These are phyloP conservation scores for Tulasnella sp. DNA, from an alignment of 768 basidiomycete genomes.

Conservation along the genomic window DNA sequence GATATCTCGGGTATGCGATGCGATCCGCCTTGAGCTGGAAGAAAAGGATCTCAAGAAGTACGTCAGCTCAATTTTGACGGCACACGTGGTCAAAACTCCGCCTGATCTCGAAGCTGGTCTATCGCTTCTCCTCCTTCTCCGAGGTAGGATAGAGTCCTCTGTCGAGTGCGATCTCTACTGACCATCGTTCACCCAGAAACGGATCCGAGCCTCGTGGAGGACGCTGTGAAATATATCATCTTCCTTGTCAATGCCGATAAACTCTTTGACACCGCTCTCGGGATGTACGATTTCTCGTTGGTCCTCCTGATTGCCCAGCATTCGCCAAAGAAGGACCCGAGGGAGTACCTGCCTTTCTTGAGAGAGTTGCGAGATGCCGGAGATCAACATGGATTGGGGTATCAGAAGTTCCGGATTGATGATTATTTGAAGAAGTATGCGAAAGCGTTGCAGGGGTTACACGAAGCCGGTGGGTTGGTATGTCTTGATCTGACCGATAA, in stretches of 20 bases:
- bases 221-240: constrained; percentile 96
- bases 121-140: constrained; percentile 55
- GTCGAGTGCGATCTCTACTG: background rate
- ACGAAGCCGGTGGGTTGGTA: constrained; percentile 46
- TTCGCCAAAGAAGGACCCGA: constrained; percentile 95
- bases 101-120: constrained; percentile 84
- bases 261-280: constrained; percentile 87
- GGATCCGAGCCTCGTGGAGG: constrained; percentile 71
- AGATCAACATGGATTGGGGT: constrained; percentile 52
- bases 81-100: constrained; percentile 83
- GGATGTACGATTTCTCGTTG: constrained; percentile 97
- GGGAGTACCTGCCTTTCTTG: constrained; percentile 95
- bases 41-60: constrained; percentile 60
- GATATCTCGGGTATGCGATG: constrained; percentile 62
- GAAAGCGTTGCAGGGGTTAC: constrained; percentile 63
- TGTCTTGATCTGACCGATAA: background rate
- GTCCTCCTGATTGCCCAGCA: constrained; percentile 95
- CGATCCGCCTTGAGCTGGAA: constrained; percentile 60
- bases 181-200: constrained; percentile 29
- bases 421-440: constrained; percentile 71
- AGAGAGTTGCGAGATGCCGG: constrained; percentile 51
- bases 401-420: constrained; percentile 85
- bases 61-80: constrained; percentile 82
- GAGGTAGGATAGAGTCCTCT: constrained; percentile 39
- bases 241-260: constrained; percentile 89